Conservation (phyloP, 768 basidiomycete species). For the Nevesoporus exiguus region DNA sequence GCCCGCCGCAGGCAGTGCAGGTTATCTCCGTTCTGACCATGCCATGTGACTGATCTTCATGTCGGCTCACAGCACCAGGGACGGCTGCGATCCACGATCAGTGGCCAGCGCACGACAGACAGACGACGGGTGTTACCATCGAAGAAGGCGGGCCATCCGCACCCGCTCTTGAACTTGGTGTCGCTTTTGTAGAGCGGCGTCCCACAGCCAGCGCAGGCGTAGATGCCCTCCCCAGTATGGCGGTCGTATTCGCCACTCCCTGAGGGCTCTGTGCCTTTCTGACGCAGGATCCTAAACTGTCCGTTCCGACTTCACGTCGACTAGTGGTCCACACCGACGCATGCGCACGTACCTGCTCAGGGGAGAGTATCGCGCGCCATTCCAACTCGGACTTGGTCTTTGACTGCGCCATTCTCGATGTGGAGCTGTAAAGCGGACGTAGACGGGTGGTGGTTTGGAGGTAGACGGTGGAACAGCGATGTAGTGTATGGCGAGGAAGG, state of each 20-base stretch:
- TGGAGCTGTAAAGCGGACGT: constrained; percentile 5
- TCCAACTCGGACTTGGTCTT: constrained; percentile 63
- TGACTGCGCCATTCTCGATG: constrained; percentile 19
- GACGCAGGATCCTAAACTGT: constrained; percentile 80
- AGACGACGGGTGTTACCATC: constrained; percentile 55
- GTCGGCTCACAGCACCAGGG: constrained; percentile 80
- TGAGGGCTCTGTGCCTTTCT: constrained; percentile 83
- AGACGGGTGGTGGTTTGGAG: background rate
- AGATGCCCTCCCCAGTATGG: constrained; percentile 60
- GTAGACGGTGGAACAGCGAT: background rate
- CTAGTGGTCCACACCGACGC: background rate
- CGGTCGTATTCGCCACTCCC: constrained; percentile 82
- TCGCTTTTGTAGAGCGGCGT: constrained; percentile 83
- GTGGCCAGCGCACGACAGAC: background rate
- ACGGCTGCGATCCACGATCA: constrained; percentile 52
- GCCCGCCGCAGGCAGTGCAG: constrained; percentile 88
- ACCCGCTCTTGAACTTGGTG: constrained; percentile 91
- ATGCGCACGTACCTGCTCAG: constrained; percentile 63
- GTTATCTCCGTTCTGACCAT: constrained; percentile 82
- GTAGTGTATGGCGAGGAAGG: no score
- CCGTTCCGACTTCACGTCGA: background rate
- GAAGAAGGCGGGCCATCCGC: constrained; percentile 98
- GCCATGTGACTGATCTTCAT: constrained; percentile 66
- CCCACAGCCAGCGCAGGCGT: constrained; percentile 75
- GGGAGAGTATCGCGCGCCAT: constrained; percentile 79